phyloP scores from a whole-genome alignment of 768 basidiomycete genomes.

The Phanerochaete sordida region DNA sequence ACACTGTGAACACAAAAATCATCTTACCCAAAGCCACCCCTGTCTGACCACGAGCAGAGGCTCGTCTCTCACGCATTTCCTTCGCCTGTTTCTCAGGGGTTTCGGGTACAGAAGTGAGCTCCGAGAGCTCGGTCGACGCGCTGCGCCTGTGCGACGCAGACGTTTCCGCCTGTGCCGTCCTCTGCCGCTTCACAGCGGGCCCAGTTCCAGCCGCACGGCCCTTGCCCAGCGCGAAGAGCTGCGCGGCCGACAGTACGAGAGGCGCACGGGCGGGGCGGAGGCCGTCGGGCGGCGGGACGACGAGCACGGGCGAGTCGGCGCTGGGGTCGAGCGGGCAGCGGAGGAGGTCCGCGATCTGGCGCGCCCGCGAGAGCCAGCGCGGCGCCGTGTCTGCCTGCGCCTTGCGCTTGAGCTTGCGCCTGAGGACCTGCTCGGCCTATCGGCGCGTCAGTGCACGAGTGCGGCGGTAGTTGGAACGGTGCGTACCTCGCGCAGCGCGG shows the following conservation, averaged over 20 bases:
- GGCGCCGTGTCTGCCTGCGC: neutral
- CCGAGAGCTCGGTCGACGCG: neutral
- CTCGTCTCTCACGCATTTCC: no score
- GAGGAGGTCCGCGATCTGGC: neutral
- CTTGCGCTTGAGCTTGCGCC: neutral
- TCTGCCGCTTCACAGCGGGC: no score
- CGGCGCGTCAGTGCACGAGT: neutral
- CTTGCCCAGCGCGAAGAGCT: no score
- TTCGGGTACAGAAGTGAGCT: neutral
- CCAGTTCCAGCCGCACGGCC: no score
- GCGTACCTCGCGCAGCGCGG: slow-evolving; percentile 67
- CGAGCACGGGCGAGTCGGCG: neutral
- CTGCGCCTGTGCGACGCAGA: no score
- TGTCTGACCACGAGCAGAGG: neutral
- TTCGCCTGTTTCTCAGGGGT: neutral
- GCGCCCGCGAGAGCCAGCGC: neutral
- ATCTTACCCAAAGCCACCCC: no score
- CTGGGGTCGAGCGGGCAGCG: neutral
- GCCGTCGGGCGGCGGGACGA: neutral
- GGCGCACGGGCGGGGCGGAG: neutral
- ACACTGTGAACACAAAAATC: no score
- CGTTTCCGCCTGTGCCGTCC: neutral
- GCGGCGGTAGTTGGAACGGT: neutral
- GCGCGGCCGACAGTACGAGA: neutral
- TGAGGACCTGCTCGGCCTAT: neutral